Base-by-base conservation (phyloP, 345 rosid species). In the Eucalyptus erythrocorys region DNA sequence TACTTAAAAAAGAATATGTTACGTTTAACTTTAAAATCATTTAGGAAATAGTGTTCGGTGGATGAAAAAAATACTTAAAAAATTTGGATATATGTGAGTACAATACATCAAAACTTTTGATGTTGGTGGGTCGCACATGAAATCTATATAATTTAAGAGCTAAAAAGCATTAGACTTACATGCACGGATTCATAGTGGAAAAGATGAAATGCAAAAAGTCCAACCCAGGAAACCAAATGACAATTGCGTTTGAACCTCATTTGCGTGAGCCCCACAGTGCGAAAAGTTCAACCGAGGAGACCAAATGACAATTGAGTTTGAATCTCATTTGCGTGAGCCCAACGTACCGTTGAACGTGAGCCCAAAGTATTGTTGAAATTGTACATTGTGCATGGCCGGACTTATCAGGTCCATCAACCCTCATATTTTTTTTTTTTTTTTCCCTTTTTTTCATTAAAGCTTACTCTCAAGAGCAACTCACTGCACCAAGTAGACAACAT, bases 41-140 rank as follows among this genome's bases (percentile, higher is more conserved):
- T 53, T 2, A 24, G 11, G 3, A 55, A 55, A 55, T 24, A 9
- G 6, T 32, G 0, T 66, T 16, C 22, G 2, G 17, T 64, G 0
- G 8, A 64, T 7, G 10, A n/a, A 13, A 19, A 64, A 30, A 30
- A 27, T 13, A 30, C 71, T 30, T 13, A 13, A 17, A 64, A 30
- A 15, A 64, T 6, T 61, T 14, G 0, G 10, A 6, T 30, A n/a
- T 6, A 61, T 12, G 32, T 61, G 32, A 27, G 15, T 6, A 13
- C 68, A 30, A 61, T 61, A 6, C 16, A 12, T 61, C 3, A 27
- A n/a, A 61, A 30, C n/a, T 27, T 27, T 27, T 61, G 34, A 49
- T 16, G 53, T 49, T 49, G 53, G 53, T 24, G n/a, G 66, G 17
- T 13, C 34, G 7, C 16, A 6, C 34, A 13, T 30, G 37, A 32